phyloP scores from a whole-genome alignment of 1,284 basidiomycete species.

The Waitea zeae region DNA sequence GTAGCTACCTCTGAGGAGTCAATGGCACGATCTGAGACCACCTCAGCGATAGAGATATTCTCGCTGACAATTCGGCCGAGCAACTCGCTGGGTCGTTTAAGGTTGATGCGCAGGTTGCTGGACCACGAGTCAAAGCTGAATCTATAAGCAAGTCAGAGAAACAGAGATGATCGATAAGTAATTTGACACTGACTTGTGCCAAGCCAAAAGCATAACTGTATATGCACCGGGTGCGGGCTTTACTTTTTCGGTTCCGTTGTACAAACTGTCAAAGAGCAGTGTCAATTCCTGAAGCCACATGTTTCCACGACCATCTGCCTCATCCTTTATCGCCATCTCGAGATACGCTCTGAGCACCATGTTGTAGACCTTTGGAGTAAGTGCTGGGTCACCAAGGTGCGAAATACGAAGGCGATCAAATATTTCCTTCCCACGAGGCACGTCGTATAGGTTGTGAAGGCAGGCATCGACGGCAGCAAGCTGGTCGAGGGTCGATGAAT shows the following conservation, averaged over 20 bases:
- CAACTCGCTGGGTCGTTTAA: constrained; percentile 18
- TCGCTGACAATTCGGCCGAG: constrained; percentile 30
- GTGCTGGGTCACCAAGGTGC: constrained; percentile 14
- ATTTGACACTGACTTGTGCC: constrained; percentile 28
- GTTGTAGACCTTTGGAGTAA: constrained; percentile 28
- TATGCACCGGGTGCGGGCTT: constrained; percentile 41
- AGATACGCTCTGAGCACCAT: constrained; percentile 46
- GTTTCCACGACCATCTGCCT: constrained; percentile 21
- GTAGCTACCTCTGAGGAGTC: constrained; percentile 33
- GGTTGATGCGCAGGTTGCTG: constrained; percentile 8
- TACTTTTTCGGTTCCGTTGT: constrained; percentile 21
- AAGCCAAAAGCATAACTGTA: constrained; percentile 43
- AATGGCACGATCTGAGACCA: constrained; percentile 42
- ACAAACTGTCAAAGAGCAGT: constrained; percentile 38
- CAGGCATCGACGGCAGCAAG: constrained; percentile 69
- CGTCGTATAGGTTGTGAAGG: constrained; percentile 52
- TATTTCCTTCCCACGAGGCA: constrained; percentile 48
- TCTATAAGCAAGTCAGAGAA: constrained; percentile 12
- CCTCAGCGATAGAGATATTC: constrained; percentile 28
- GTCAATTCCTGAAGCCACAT: constrained; percentile 44
- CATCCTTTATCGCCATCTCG: constrained; percentile 31
- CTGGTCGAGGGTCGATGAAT: constrained; percentile 47
- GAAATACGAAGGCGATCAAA: constrained; percentile 39
- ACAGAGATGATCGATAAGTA: background rate
- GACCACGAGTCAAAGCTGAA: constrained; percentile 19